phyloP scores from a whole-genome alignment of 1,284 basidiomycete species.

The Peniophora sp. region DNA sequence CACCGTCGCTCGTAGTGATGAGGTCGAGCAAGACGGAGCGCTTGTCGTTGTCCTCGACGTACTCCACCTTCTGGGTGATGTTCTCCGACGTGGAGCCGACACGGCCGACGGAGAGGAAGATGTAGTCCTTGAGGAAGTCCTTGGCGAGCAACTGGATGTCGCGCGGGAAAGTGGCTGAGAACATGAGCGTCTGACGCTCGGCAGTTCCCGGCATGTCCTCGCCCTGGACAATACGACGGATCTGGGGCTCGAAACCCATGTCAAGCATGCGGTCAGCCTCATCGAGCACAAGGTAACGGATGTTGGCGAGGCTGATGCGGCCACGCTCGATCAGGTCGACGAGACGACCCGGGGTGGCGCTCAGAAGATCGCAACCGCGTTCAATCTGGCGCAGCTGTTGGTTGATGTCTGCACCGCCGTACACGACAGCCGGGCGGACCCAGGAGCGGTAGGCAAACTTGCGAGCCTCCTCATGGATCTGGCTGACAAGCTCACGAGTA shows the following conservation, averaged over 20 bases:
- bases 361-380: constrained; percentile 94
- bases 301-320: constrained; percentile 92
- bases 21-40: constrained; percentile 95
- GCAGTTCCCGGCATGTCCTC: constrained; percentile 95
- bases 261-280: constrained; percentile 99
- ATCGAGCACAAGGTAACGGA: constrained; percentile 97
- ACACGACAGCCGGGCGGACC: constrained; percentile 98
- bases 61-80: constrained; percentile 99
- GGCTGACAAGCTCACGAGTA: constrained; percentile 96
- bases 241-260: constrained; percentile 99
- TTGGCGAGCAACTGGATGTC: constrained; percentile 98
- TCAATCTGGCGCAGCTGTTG: constrained; percentile 92
- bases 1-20: constrained; percentile 68
- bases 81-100: constrained; percentile 99
- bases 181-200: constrained; percentile 98
- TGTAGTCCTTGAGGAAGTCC: constrained; percentile 94
- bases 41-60: constrained; percentile 97
- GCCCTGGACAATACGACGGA: constrained; percentile 94
- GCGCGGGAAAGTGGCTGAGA: constrained; percentile 98
- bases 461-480: constrained; percentile 98
- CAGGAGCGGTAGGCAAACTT: constrained; percentile 99
- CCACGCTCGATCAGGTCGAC: constrained; percentile 99
- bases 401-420: constrained; percentile 98
- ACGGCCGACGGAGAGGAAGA: constrained; percentile 97
- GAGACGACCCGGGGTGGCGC: constrained; percentile 97